Evolutionary conservation across 192 early-diverging fungal genomes (phyloP).

Genomic region (Haplosporangium gracile): DNA sequence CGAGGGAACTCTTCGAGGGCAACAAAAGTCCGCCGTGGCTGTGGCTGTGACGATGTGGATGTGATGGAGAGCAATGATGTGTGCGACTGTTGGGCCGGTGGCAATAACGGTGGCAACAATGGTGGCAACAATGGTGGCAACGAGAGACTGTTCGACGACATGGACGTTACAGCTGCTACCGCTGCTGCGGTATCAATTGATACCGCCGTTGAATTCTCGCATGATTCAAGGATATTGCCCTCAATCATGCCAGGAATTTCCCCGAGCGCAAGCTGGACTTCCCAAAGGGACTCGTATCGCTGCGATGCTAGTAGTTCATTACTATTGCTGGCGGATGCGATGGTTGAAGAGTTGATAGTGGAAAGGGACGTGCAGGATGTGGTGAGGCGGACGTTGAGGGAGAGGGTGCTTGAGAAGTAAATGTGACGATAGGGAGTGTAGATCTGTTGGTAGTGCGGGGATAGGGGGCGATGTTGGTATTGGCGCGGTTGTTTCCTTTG

Average conservation of each 20-base stretch:
- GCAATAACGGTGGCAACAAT: neutral
- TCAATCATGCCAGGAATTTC: conserved; percentile 48
- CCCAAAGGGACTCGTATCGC: conserved; percentile 41
- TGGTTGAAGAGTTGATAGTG: neutral
- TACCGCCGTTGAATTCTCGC: neutral
- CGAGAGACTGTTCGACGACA: neutral
- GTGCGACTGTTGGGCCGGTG: neutral
- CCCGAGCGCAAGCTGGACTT: conserved; percentile 35
- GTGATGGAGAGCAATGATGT: neutral
- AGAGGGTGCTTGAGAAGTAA: conserved; percentile 14
- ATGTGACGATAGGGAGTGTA: conserved; percentile 9
- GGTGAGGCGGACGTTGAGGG: conserved; percentile 7
- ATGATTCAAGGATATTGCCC: conserved; percentile 35
- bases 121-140: neutral
- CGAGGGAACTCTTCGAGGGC: neutral
- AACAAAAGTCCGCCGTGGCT: neutral
- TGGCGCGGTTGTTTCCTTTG: neutral
- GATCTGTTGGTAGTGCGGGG: neutral
- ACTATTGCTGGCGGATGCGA: neutral
- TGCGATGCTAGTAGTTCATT: neutral
- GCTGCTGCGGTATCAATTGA: neutral
- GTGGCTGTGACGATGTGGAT: neutral
- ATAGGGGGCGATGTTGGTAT: conserved; percentile 6
- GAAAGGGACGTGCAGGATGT: conserved; percentile 8
- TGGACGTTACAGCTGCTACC: neutral